Evolutionary conservation across 2,329 filamentous ascomycete species (phyloP).

Genomic region (Bimuria novae-zelandiae): DNA sequence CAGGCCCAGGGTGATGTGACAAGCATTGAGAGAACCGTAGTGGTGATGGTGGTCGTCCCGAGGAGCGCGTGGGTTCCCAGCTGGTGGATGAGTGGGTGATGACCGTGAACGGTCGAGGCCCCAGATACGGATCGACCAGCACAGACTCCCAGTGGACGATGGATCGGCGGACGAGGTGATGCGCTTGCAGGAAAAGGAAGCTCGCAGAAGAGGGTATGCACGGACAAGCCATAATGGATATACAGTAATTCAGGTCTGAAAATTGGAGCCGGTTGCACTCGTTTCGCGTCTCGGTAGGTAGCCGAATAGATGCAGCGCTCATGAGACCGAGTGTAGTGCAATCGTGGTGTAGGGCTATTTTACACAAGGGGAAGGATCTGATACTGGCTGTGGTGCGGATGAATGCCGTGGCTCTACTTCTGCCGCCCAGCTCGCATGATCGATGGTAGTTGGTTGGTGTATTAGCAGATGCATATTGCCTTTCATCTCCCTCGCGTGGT

Average conservation of each 20-base stretch:
- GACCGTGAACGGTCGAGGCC: too few relatives aligned
- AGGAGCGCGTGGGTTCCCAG: too few relatives aligned
- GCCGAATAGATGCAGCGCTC: background rate
- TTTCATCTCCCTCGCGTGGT: background rate
- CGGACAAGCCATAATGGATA: background rate
- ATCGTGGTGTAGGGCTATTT: background rate
- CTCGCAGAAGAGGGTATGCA: background rate
- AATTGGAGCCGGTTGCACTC: background rate
- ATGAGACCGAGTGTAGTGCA: background rate
- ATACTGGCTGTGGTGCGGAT: conserved; percentile 1
- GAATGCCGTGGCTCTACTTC: background rate
- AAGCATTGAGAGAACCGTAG: too few relatives aligned
- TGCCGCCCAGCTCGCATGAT: background rate
- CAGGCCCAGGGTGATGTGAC: background rate
- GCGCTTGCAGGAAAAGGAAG: conserved; percentile 5
- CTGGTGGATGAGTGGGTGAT: too few relatives aligned
- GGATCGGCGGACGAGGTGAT: background rate
- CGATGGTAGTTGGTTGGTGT: background rate
- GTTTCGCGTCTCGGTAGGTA: background rate
- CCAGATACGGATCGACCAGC: too few relatives aligned
- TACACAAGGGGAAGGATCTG: conserved; percentile 2
- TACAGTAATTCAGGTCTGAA: background rate
- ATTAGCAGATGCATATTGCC: background rate
- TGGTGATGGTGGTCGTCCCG: too few relatives aligned
- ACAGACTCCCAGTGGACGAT: too few relatives aligned